Percentiles rank a stretch among this genome's conserved stretches.
Conservation (phyloP, 257 asterid species). For the Solanum pimpinellifolium region DNA sequence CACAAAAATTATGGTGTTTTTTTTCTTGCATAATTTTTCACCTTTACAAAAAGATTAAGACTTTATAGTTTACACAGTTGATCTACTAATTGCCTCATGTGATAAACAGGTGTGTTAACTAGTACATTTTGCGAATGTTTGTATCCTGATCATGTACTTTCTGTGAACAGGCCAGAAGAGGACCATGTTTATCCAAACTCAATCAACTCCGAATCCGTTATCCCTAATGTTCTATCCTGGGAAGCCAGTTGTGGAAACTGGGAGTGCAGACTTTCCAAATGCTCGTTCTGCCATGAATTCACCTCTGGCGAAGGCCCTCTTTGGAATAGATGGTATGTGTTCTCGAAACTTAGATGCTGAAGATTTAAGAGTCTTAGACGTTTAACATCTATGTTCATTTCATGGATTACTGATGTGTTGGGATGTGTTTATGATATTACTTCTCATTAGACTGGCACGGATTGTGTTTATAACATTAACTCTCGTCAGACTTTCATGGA, state of each 20-base stretch:
- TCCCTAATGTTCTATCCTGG: constrained; percentile 98
- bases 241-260: constrained; percentile 75
- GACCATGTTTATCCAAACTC: constrained; percentile 91
- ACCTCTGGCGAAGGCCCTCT: constrained; percentile 77
- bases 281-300: constrained; percentile 92
- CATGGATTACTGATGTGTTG: background rate
- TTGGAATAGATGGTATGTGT: constrained; percentile 60
- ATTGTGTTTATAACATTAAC: background rate
- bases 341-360: background rate
- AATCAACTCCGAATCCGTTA: constrained; percentile 86
- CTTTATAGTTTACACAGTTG: background rate
- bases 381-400: background rate
- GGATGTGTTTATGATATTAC: background rate
- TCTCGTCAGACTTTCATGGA: background rate
- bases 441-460: background rate
- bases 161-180: constrained; percentile 76
- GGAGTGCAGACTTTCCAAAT: constrained; percentile 87
- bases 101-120: background rate
- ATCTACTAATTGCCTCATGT: background rate
- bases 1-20: background rate
- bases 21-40: background rate
- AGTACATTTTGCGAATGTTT: background rate
- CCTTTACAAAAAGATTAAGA: background rate
- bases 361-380: background rate
- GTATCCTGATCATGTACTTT: background rate